Evolutionary conservation across 352 stramenopile genomes (phyloP), one percentile per base, ranked within the genome.

Genomic region (Pythium biforme): DNA sequence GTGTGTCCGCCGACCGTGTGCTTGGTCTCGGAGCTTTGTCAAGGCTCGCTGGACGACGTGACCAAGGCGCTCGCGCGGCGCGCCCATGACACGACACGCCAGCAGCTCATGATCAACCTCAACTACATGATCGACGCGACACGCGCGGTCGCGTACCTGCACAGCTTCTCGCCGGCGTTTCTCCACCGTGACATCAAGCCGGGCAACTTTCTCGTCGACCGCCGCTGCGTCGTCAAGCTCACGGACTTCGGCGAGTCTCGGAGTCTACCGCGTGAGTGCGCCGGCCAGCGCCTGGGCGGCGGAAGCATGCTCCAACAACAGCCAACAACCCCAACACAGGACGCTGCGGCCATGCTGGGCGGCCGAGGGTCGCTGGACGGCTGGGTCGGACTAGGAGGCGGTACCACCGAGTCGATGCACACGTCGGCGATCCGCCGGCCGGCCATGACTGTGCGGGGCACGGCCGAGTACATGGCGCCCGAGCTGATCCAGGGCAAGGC

Each of bases 391-490:
- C 8, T 61, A 43, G 37, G 15, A 19, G 46, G 23, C 39, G 25
- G 26, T 19, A n/a, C 14, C 10, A 31, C 33, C 5, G 37, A 61
- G 20, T 55, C 49, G 22, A 45, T n/a, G 19, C 37, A 41, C 6
- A 25, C 34, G 9, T 25, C 47, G 25, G 54, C 58, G 29, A 37
- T 51, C 15, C 22, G 40, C 3, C 62, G 54, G 6, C 49, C 64
- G 22, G 62, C 50, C 20, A 90, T 93, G 84, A 91, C 84, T 19
- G 79, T 93, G n/a, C 71, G 73, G 15, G 80, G 84, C n/a, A 91
- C 79, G 6, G 76, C 74, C 22, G 84, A 94, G 49, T 94, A 92
- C 68, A 94, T 94, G 84, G 82, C 84, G 3, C 84, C 82, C 14
- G 84, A 94, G 67, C 29, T 94, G 26, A 94, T 94, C 33, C 68